A percentile compares a stretch with the other conserved stretches of the same genome.
Conservation (phyloP, 2,329 filamentous ascomycete genomes). For the Boeremia exigua region DNA sequence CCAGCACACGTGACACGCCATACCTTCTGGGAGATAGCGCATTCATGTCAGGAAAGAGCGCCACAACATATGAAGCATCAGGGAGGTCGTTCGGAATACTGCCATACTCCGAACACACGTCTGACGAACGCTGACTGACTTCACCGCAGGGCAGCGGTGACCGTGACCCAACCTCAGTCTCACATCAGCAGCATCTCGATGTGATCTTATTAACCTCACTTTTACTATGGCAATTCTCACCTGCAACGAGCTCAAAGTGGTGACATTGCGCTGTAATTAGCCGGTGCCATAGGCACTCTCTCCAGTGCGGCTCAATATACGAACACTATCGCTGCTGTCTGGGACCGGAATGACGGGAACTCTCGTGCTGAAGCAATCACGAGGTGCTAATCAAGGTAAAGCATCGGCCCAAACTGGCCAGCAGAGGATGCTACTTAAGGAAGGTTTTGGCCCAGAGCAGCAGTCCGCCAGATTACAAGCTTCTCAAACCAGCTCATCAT, state of each 20-base stretch:
- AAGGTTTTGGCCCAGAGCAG: not conserved
- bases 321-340: constrained; percentile 9
- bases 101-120: not conserved
- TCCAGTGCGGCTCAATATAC: not conserved
- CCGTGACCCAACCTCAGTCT: not conserved
- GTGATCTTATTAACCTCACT: not conserved
- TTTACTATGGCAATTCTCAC: not conserved
- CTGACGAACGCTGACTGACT: not conserved
- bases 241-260: constrained; percentile 10
- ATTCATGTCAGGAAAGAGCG: too few species aligned
- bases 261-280: constrained; percentile 10
- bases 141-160: not conserved
- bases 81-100: not conserved
- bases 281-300: constrained; percentile 1
- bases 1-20: too few species aligned
- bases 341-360: constrained; percentile 12
- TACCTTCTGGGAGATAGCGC: too few species aligned
- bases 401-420: not conserved
- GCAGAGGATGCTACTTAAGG: constrained; percentile 5
- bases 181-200: not conserved
- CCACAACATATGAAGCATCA: too few species aligned
- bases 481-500: constrained; percentile 34
- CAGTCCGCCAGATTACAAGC: not conserved
- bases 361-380: not conserved
- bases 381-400: not conserved